Conservation (phyloP, 257 asterid genomes). For the Lycium ferocissimum region DNA sequence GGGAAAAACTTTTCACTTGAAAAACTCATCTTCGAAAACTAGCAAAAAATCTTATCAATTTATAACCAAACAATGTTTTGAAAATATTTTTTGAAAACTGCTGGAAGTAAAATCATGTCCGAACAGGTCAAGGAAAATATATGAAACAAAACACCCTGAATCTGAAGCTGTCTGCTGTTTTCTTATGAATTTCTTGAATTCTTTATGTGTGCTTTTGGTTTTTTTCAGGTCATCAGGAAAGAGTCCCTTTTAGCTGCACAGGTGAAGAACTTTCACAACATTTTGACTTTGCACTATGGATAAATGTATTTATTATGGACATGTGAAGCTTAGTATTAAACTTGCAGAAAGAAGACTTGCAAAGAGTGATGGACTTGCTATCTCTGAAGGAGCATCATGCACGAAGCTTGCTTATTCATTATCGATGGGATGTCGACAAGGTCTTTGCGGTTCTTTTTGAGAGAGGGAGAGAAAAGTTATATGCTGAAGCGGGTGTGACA, state of each 20-base stretch:
- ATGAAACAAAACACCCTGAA: background rate
- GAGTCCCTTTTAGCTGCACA: conserved; percentile 72
- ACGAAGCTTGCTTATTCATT: conserved; percentile 63
- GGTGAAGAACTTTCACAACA: conserved; percentile 39
- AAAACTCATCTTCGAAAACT: too few species aligned
- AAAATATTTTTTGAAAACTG: too few species aligned
- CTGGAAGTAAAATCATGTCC: too few species aligned
- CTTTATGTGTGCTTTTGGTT: conserved; percentile 12
- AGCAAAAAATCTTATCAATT: too few species aligned
- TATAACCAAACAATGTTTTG: too few species aligned
- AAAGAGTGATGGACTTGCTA: conserved; percentile 61
- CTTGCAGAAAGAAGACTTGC: conserved; percentile 59
- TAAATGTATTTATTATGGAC: background rate
- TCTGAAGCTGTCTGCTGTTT: background rate
- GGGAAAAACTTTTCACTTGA: too few species aligned
- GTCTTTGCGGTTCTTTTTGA: conserved; percentile 48
- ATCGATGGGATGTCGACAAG: conserved; percentile 58
- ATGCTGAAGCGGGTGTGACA: conserved; percentile 54
- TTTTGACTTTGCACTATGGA: background rate
- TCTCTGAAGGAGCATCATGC: conserved; percentile 62
- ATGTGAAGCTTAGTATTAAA: conserved; percentile 17
- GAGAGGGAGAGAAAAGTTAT: conserved; percentile 52
- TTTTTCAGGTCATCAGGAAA: conserved; percentile 58
- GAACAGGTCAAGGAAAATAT: background rate
- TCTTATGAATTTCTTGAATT: conserved; percentile 20